Evolutionary conservation across 2,329 filamentous ascomycete species (phyloP), one percentile per base, ranked within the genome.

Genomic region (Ceratocystiopsis brevicomis): DNA sequence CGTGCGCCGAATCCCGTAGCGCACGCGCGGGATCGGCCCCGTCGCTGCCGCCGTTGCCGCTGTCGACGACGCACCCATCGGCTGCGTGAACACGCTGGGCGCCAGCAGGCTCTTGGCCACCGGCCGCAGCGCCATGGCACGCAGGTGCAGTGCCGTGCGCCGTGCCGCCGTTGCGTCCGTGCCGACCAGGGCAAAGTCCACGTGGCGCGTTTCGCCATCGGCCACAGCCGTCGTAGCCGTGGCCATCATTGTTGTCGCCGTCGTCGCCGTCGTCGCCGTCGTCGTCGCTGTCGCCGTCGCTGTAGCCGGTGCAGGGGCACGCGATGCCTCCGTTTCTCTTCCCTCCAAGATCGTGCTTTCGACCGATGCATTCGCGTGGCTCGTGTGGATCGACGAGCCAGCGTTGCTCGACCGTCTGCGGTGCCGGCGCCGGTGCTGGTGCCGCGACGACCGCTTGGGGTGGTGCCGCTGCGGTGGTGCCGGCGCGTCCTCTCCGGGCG

Each of bases 1-100:
- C 17, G 81, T 82, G 44, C 81, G 71, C 44, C 79, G 76, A 43
- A 84, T 74, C n/a, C 73, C 72, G 50, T 73, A 72, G 37, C 70
- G 66, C 45, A 77, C 68, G 30, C 69, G 66, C 6, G 73, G 71
- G 38, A 74, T 64, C 12, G 66, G 63, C 3, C 70, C 65, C 10
- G 59, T 48, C 4, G 62, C 53, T 5, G 54, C 53, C 8, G 56
- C 45, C 19, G 19, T 21, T 6, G 6, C 19, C 13, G 57, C 50
- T 2, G 51, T 21, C 1, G 45, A 49, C 4, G 51, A 46, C 2
- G 49, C 16, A 16, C 61, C 59, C 2, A 59, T 54, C 6, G 63
- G 60, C 46, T 70, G 66, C 0, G 63, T 64, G 51, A 87, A 86
- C 45, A 86, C 79, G 12, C 76, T 75, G 41, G 81, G 80, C 0